A percentile compares a stretch with the other conserved stretches of the same genome.
Evolutionary conservation across 2,329 filamentous ascomycete genomes (phyloP).

Genomic region (Fonsecaea multimorphosa): DNA sequence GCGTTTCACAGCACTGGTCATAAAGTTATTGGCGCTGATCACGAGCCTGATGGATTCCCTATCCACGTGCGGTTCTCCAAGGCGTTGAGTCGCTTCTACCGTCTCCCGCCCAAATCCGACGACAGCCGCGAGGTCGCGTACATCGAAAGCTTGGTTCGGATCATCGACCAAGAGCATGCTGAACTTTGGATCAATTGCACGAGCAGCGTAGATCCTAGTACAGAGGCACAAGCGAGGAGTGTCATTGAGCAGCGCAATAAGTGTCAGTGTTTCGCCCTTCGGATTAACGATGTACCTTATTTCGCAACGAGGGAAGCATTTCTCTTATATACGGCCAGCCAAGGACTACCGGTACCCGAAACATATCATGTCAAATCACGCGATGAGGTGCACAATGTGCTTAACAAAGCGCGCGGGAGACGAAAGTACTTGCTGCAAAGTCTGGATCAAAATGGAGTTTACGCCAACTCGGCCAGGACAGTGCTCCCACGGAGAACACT

Average conservation of each 20-base stretch:
- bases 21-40: constrained; percentile 72
- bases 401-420: constrained; percentile 51
- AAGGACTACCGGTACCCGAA: constrained; percentile 54
- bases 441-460: constrained; percentile 50
- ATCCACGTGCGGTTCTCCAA: constrained; percentile 65
- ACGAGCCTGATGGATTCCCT: constrained; percentile 55
- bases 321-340: constrained; percentile 22
- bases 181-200: constrained; percentile 78
- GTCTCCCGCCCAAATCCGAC: constrained; percentile 38
- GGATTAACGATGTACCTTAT: constrained; percentile 14
- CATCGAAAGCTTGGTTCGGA: constrained; percentile 60
- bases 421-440: constrained; percentile 69
- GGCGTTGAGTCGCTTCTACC: constrained; percentile 63
- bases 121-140: constrained; percentile 51
- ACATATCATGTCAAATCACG: constrained; percentile 61
- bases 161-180: constrained; percentile 66
- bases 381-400: constrained; percentile 60
- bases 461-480: constrained; percentile 62
- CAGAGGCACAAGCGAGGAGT: constrained; percentile 70
- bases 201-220: constrained; percentile 65
- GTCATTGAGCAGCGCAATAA: constrained; percentile 62
- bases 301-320: constrained; percentile 26
- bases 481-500: constrained; percentile 62
- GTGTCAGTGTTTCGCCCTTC: constrained; percentile 55
- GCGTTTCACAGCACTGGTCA: constrained; percentile 70